These are phyloP conservation scores for Stagonosporopsis chrysanthemi DNA, from an alignment of 2,329 filamentous ascomycete genomes.

Conservation along the genomic window DNA sequence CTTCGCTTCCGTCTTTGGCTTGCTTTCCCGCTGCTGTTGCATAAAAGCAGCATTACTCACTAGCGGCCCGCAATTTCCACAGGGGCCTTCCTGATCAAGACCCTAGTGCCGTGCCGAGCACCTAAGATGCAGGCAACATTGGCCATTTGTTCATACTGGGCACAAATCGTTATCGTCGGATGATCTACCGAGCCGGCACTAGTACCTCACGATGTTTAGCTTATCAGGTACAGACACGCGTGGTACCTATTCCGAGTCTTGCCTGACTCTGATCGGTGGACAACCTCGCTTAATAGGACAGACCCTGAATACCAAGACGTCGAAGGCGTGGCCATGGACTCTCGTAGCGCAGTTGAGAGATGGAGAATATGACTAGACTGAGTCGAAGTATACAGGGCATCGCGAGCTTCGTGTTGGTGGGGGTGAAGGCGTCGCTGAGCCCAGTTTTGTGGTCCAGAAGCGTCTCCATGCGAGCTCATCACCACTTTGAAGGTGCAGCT, in stretches of 20 bases:
- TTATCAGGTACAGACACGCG: slow-evolving; percentile 2
- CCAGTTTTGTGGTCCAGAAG: background rate
- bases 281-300: background rate
- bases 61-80: slow-evolving; percentile 12
- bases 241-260: background rate
- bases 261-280: slow-evolving; percentile 1
- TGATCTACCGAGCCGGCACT: slow-evolving; percentile 9
- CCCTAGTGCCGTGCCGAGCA: background rate
- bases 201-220: background rate
- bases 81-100: slow-evolving; percentile 12
- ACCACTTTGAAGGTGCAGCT: background rate
- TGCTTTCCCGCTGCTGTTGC: background rate
- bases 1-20: background rate
- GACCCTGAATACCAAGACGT: background rate
- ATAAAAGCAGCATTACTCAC: background rate
- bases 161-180: slow-evolving; percentile 9
- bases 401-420: background rate
- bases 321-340: background rate
- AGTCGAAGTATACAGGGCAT: background rate
- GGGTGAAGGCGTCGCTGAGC: background rate
- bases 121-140: background rate
- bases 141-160: background rate
- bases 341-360: background rate
- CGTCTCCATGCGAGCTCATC: slow-evolving; percentile 1
- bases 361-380: background rate